A percentile compares a stretch with the other conserved stretches of the same genome.
These are phyloP conservation scores for Talaromyces sp. DNA, from an alignment of 2,329 filamentous ascomycete species.

Conservation along the genomic window DNA sequence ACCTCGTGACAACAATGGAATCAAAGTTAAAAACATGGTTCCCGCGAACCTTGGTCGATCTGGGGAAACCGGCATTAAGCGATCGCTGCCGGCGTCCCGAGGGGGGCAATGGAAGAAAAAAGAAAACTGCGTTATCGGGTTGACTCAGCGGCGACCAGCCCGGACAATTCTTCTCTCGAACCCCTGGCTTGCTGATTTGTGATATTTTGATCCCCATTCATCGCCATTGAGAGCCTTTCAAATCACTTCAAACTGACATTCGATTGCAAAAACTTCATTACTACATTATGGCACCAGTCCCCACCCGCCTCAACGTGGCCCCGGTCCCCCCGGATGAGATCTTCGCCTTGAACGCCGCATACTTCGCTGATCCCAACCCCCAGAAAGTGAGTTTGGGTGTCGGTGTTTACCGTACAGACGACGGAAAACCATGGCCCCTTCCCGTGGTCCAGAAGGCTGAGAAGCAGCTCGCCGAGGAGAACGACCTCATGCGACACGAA, in stretches of 20 bases:
- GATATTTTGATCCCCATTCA: too few relatives aligned
- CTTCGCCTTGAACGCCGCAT: conserved; percentile 85
- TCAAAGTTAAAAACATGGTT: not conserved
- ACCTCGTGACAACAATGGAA: conserved; percentile 12
- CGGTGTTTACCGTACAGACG: conserved; percentile 87
- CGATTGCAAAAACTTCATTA: conserved; percentile 2
- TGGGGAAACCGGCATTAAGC: conserved; percentile 24
- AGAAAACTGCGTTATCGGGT: conserved; percentile 35
- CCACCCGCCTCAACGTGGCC: conserved; percentile 58
- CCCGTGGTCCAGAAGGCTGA: conserved; percentile 87
- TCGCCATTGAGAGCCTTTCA: too few relatives aligned
- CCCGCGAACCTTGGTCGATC: not conserved
- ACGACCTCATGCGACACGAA: conserved; percentile 92
- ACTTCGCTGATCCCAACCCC: conserved; percentile 68
- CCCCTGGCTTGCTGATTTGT: not conserved
- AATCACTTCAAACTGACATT: too few relatives aligned
- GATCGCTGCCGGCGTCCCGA: conserved; percentile 23
- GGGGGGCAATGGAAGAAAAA: conserved; percentile 12
- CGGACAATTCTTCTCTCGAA: not conserved
- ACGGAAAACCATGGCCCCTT: conserved; percentile 94
- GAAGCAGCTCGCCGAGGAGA: conserved; percentile 71
- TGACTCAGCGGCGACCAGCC: conserved; percentile 24
- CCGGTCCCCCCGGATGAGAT: conserved; percentile 89
- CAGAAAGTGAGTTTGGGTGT: conserved; percentile 89
- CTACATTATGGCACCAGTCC: conserved; percentile 33